These are phyloP conservation scores for Stephanodiscus triporus DNA, from an alignment of 108 stramenopile species.

Conservation along the genomic window DNA sequence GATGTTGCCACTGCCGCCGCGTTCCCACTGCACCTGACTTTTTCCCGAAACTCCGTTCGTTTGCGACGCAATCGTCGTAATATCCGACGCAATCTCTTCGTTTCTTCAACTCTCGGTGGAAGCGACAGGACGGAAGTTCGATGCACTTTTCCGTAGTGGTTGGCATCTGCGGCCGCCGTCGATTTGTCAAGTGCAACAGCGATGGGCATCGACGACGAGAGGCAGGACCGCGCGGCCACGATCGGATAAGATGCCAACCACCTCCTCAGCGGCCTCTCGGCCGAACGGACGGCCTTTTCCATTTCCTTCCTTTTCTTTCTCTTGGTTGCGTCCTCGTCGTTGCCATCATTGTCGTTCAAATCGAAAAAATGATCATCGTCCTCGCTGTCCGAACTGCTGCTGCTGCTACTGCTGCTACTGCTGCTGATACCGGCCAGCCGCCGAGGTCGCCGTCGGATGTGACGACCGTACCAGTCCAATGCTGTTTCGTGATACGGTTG, in stretches of 20 bases:
- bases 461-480: slow-evolving; percentile 26
- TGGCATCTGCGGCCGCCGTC: background rate
- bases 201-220: slow-evolving; percentile 10
- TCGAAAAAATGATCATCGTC: slow-evolving; percentile 14
- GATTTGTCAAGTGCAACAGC: background rate
- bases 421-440: slow-evolving; percentile 33
- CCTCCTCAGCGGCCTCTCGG: background rate
- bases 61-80: slow-evolving; percentile 27
- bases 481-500: slow-evolving; percentile 50
- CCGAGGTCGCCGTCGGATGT: slow-evolving; percentile 19
- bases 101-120: slow-evolving; percentile 33
- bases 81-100: slow-evolving; percentile 27
- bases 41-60: slow-evolving; percentile 5
- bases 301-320: slow-evolving; percentile 1
- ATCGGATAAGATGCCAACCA: slow-evolving; percentile 37
- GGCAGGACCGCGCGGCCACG: slow-evolving; percentile 38
- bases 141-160: background rate
- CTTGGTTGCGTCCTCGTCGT: background rate
- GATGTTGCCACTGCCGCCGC: background rate
- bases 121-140: background rate
- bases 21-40: background rate
- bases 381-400: slow-evolving; percentile 6
- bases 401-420: slow-evolving; percentile 37
- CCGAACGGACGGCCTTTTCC: slow-evolving; percentile 4
- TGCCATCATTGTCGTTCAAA: background rate